phyloP scores from a whole-genome alignment of 768 basidiomycete genomes.

The Mycena polygramma region DNA sequence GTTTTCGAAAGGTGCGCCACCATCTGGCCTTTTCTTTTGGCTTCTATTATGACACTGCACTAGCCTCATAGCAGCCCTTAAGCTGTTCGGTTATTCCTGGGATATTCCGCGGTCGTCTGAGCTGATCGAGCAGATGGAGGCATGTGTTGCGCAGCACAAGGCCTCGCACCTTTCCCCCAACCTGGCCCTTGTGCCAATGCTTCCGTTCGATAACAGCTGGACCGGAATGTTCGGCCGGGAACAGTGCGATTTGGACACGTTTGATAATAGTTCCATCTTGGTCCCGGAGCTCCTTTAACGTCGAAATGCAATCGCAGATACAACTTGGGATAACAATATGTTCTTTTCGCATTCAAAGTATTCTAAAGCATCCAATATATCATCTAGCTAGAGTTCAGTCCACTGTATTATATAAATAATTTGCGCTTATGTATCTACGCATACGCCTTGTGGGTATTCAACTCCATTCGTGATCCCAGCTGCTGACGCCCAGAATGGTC shows the following conservation, averaged over 20 bases:
- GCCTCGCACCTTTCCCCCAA: neutral
- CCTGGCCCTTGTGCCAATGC: neutral
- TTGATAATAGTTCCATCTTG: neutral
- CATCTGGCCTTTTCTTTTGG: neutral
- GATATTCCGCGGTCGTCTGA: neutral
- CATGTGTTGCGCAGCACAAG: slow-evolving; percentile 1
- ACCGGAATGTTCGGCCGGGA: slow-evolving; percentile 13
- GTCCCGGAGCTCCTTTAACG: neutral
- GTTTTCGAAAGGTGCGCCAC: slow-evolving; percentile 20
- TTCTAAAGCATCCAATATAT: too few relatives aligned
- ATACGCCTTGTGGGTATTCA: neutral
- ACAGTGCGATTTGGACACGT: neutral
- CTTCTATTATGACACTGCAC: neutral
- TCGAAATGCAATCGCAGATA: too few relatives aligned
- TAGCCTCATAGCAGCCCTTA: slow-evolving; percentile 21
- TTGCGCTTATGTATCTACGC: neutral
- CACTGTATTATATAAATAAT: neutral
- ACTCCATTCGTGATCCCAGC: slow-evolving; percentile 1
- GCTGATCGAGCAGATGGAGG: slow-evolving; percentile 28
- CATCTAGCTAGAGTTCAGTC: too few relatives aligned
- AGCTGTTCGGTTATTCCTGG: slow-evolving; percentile 17
- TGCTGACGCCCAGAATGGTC: neutral
- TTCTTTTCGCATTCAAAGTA: too few relatives aligned
- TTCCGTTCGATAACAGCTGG: slow-evolving; percentile 16
- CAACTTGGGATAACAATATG: too few relatives aligned